phyloP scores from a whole-genome alignment of 768 basidiomycete species.

The Tricholoma sp. region DNA sequence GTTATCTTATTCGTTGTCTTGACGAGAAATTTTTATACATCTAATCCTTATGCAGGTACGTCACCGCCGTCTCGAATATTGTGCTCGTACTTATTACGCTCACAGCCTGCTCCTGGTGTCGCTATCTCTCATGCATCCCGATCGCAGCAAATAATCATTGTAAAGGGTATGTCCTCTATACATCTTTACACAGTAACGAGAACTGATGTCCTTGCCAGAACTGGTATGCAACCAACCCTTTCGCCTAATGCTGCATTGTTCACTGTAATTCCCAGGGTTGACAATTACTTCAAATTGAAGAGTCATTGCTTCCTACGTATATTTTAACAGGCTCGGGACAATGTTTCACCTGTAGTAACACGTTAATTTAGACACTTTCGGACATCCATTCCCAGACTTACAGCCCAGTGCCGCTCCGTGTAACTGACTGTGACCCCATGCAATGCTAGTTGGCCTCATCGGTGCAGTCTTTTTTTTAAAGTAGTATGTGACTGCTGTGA shows the following conservation, averaged over 20 bases:
- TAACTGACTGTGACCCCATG: too few species aligned
- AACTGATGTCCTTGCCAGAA: conserved; percentile 9
- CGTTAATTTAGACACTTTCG: not conserved
- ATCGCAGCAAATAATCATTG: conserved; percentile 67
- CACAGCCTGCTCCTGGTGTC: conserved; percentile 79
- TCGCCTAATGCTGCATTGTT: not conserved
- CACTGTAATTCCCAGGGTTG: not conserved
- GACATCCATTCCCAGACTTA: too few species aligned
- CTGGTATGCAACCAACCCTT: conserved; percentile 9
- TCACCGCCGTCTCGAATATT: conserved; percentile 10
- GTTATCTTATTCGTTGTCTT: conserved; percentile 80
- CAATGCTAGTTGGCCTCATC: too few species aligned
- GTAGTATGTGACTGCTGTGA: too few species aligned
- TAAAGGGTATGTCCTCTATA: conserved; percentile 32
- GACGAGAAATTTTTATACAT: conserved; percentile 84
- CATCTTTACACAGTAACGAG: not conserved
- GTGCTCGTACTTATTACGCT: not conserved
- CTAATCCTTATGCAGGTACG: conserved; percentile 78
- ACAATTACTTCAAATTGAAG: not conserved
- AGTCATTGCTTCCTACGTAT: not conserved
- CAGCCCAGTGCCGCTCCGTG: too few species aligned
- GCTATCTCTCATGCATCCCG: conserved; percentile 88
- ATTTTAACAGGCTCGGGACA: not conserved
- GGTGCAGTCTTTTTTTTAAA: too few species aligned
- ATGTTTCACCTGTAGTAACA: not conserved